A percentile compares a stretch with the other conserved stretches of the same genome.
Conservation (phyloP, 805 yeast genomes). For the Saturnispora mendoncae region DNA sequence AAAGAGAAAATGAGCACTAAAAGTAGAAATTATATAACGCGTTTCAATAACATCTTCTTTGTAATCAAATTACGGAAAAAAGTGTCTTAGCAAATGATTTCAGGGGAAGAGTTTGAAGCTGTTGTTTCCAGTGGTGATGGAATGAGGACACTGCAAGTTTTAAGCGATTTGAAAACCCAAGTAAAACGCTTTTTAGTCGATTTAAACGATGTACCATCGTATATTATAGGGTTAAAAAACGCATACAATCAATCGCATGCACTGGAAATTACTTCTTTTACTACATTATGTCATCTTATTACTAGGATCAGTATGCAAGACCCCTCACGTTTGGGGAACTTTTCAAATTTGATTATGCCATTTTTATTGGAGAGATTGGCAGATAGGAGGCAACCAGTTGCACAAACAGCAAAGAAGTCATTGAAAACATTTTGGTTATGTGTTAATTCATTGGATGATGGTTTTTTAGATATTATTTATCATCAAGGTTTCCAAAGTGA, state of each 20-base stretch:
- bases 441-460: slow-evolving; percentile 11
- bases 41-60: too few relatives aligned
- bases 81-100: too few relatives aligned
- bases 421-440: slow-evolving; percentile 46
- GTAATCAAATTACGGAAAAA: too few relatives aligned
- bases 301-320: slow-evolving; percentile 55
- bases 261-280: slow-evolving; percentile 37
- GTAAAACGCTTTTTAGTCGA: slow-evolving; percentile 50
- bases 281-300: slow-evolving; percentile 46
- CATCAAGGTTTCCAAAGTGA: slow-evolving; percentile 36
- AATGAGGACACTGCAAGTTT: slow-evolving; percentile 3
- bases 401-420: slow-evolving; percentile 40
- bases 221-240: slow-evolving; percentile 40
- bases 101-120: slow-evolving; percentile 8
- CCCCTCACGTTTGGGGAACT: slow-evolving; percentile 32
- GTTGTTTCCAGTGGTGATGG: slow-evolving; percentile 2
- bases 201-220: slow-evolving; percentile 38
- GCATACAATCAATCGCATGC: slow-evolving; percentile 34
- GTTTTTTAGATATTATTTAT: slow-evolving; percentile 38
- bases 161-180: slow-evolving; percentile 8
- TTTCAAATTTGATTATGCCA: slow-evolving; percentile 41
- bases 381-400: slow-evolving; percentile 31
- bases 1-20: background rate
- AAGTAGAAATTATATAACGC: too few relatives aligned
- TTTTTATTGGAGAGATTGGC: slow-evolving; percentile 39